Evolutionary conservation across 257 asterid species (phyloP).

Genomic region (Scutellaria galericulata): DNA sequence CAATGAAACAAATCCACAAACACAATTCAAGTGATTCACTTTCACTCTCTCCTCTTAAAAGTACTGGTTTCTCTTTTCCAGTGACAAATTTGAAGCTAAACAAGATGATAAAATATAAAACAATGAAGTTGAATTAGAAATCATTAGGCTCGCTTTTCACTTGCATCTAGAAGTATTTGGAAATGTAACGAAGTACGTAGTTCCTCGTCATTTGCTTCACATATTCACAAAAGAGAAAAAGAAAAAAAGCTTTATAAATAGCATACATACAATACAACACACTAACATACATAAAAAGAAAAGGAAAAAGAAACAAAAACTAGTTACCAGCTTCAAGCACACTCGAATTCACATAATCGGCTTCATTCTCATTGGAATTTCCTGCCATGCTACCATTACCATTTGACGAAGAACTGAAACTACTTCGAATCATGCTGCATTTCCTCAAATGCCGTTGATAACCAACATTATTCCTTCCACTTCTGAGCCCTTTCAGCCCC

Average conservation of each 20-base stretch:
- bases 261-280: neutral
- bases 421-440: constrained; percentile 50
- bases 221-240: neutral
- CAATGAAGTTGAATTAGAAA: too few relatives aligned
- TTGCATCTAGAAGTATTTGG: too few relatives aligned
- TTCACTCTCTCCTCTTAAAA: neutral
- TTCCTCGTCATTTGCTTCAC: neutral
- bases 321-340: constrained; percentile 90
- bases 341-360: constrained; percentile 85
- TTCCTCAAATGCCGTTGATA: constrained; percentile 37
- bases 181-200: too few relatives aligned
- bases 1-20: neutral
- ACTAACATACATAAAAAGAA: neutral
- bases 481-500: constrained; percentile 53
- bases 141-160: too few relatives aligned
- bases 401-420: constrained; percentile 85
- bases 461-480: constrained; percentile 34
- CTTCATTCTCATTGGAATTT: constrained; percentile 70
- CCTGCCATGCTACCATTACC: constrained; percentile 91
- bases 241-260: neutral
- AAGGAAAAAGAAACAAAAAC: neutral
- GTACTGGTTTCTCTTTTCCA: too few relatives aligned
- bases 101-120: too few relatives aligned
- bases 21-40: neutral
- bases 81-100: too few relatives aligned